Percentiles rank a stretch among this genome's conserved stretches.
Evolutionary conservation across 176 grass and related monocot species (phyloP).

Genomic region (Bothriochloa decipiens): DNA sequence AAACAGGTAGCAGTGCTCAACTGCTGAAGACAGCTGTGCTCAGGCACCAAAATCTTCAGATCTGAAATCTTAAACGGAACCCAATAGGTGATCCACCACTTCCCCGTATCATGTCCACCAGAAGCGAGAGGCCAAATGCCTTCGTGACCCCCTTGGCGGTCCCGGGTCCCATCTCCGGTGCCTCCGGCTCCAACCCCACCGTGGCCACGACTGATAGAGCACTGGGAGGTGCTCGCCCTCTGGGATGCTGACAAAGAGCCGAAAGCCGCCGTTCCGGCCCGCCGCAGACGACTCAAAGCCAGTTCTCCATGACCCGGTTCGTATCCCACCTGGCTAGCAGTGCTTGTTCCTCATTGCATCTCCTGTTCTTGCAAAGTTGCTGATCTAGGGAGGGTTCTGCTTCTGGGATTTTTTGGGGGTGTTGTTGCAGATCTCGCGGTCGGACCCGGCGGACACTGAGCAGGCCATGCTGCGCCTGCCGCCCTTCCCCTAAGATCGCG

Average conservation of each 20-base stretch:
- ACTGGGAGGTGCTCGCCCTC: not conserved
- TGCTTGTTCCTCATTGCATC: not conserved
- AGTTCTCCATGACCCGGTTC: constrained; percentile 65
- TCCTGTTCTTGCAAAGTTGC: not conserved
- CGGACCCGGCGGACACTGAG: constrained; percentile 73
- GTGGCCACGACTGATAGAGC: not conserved
- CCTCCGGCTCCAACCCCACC: constrained; percentile 7
- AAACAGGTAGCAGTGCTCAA: not conserved
- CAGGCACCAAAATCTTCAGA: not conserved
- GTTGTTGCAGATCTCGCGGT: constrained; percentile 70
- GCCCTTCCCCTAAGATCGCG: constrained; percentile 45
- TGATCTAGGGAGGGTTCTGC: not conserved
- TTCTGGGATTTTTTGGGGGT: not conserved
- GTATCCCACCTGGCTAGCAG: not conserved
- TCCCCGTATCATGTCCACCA: constrained; percentile 16
- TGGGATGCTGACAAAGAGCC: not conserved
- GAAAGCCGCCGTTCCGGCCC: constrained; percentile 65
- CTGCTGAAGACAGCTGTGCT: not conserved
- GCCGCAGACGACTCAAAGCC: constrained; percentile 73
- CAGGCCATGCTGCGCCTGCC: constrained; percentile 72
- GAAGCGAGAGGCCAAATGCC: not conserved
- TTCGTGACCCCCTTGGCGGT: constrained; percentile 17
- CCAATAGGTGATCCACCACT: not conserved
- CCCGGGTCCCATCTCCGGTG: not conserved
- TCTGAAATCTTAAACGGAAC: not conserved